Conservation (phyloP, 768 basidiomycete species). For the Pholiota molesta region DNA sequence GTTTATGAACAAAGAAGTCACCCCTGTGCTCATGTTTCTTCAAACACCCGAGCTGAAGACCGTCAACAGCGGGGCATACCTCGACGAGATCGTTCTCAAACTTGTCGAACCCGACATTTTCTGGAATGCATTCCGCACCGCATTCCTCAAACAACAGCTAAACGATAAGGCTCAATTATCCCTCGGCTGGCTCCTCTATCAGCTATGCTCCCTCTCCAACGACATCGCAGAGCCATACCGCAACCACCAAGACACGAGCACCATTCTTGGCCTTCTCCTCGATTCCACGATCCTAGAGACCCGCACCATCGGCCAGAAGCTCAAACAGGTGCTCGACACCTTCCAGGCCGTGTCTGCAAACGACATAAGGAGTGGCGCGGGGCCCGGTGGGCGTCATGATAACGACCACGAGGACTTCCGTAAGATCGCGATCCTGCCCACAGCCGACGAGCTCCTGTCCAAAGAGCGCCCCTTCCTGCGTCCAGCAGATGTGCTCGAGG, state of each 20-base stretch:
- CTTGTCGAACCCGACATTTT: slow-evolving; percentile 57
- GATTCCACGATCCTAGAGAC: slow-evolving; percentile 26
- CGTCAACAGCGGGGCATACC: slow-evolving; percentile 44
- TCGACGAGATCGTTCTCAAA: slow-evolving; percentile 38
- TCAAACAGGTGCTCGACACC: slow-evolving; percentile 36
- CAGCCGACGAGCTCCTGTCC: slow-evolving; percentile 57
- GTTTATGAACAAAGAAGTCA: slow-evolving; percentile 47
- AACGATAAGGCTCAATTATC: slow-evolving; percentile 34
- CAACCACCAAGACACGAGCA: slow-evolving; percentile 34
- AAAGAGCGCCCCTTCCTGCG: slow-evolving; percentile 51
- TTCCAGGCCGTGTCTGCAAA: slow-evolving; percentile 18
- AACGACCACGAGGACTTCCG: slow-evolving; percentile 69
- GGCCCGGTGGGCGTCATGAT: slow-evolving; percentile 70
- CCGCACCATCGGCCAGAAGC: slow-evolving; percentile 35
- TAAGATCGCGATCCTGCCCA: slow-evolving; percentile 64
- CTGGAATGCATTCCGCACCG: slow-evolving; percentile 41
- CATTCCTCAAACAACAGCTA: slow-evolving; percentile 37
- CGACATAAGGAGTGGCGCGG: slow-evolving; percentile 19
- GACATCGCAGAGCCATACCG: slow-evolving; percentile 39
- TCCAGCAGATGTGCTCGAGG: slow-evolving; percentile 44
- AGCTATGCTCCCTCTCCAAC: slow-evolving; percentile 45
- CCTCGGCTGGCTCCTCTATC: slow-evolving; percentile 53
- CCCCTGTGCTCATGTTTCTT: slow-evolving; percentile 40
- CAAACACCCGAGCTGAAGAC: slow-evolving; percentile 36
- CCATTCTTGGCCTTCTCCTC: slow-evolving; percentile 31